Base-by-base conservation (phyloP, 805 yeast genomes). In the Debaryomyces maramus region DNA sequence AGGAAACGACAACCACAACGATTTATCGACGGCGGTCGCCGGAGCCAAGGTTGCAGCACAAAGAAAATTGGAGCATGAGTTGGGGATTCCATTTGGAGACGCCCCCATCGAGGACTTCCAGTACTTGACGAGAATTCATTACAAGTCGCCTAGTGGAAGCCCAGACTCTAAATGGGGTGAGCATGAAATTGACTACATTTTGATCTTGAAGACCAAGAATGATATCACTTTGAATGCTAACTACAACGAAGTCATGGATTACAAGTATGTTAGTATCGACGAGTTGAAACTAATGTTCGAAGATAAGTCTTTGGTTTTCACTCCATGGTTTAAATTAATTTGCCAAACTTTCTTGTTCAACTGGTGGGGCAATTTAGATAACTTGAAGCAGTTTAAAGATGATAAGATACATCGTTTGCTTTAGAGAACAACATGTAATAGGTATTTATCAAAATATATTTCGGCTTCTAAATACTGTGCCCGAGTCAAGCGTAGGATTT, bases 261-360 rank as follows among this genome's bases (percentile, higher is more conserved):
- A 69, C 53, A 78, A 72, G 54, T 93, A 86, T 66, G 98, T 93
- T 17, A 67, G 80, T 22, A 76, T 76, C 18, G 66, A 67, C 1
- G 84, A 85, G 51, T 73, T 93, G 52, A 78, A 81, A 59, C 66
- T 60, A 14, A 88, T 93, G 97, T 86, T 93, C 61, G 51, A 73
- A 16, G 88, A 90, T 59, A 53, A 67, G 14, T 41, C 55, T n/a
- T 72, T 85, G 46, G 72, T 78, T 8, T 93, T 93, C 67, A 93
- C 99, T 4, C 99, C 99, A 4, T 93, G 99, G 99, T 93, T 93
- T 72, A 88, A 88, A 65, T 77, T 93, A 49, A 93, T 93, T 51
- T 93, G 99, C 62, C 90, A 93, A 59, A 80, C 86, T 33, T 88
- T 87, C 56, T 71, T 93, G 56, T 93, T 86, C 69, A 73, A 85